phyloP scores from a whole-genome alignment of 768 basidiomycete genomes.

The Kondoa malvinella region DNA sequence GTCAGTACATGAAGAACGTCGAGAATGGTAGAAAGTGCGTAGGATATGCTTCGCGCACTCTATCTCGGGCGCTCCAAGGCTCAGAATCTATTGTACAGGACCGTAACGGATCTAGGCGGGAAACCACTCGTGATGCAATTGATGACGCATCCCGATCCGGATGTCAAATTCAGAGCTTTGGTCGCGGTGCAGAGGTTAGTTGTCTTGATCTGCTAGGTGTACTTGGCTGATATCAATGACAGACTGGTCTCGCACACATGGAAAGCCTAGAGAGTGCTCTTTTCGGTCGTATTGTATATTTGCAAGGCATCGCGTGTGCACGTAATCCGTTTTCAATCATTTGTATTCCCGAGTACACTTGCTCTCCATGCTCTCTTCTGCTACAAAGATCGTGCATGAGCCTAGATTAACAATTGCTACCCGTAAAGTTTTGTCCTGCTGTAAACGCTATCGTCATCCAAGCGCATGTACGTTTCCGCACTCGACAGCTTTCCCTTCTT shows the following conservation, averaged over 20 bases:
- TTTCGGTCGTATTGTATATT: no score
- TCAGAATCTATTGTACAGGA: constrained; percentile 1
- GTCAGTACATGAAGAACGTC: constrained; percentile 80
- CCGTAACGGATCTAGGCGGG: constrained; percentile 59
- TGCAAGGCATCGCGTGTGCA: no score
- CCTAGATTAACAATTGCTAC: no score
- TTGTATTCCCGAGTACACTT: no score
- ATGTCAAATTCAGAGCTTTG: constrained; percentile 82
- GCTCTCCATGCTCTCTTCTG: no score
- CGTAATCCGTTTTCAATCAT: no score
- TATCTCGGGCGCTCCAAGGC: not conserved
- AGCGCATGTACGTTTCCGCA: no score
- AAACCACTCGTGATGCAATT: constrained; percentile 47
- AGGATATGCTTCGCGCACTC: constrained; percentile 47
- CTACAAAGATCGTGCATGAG: no score
- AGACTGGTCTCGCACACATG: constrained; percentile 54
- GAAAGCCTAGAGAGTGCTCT: constrained; percentile 12
- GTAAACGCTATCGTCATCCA: no score
- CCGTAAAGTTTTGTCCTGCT: no score
- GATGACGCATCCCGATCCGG: constrained; percentile 65
- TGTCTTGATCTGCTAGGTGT: not conserved
- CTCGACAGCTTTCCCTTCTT: no score
- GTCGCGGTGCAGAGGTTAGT: constrained; percentile 57
- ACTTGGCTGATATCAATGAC: no score
- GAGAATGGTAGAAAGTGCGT: constrained; percentile 76